phyloP scores from a whole-genome alignment of 352 stramenopile genomes.

The Phytophthora lateralis region DNA sequence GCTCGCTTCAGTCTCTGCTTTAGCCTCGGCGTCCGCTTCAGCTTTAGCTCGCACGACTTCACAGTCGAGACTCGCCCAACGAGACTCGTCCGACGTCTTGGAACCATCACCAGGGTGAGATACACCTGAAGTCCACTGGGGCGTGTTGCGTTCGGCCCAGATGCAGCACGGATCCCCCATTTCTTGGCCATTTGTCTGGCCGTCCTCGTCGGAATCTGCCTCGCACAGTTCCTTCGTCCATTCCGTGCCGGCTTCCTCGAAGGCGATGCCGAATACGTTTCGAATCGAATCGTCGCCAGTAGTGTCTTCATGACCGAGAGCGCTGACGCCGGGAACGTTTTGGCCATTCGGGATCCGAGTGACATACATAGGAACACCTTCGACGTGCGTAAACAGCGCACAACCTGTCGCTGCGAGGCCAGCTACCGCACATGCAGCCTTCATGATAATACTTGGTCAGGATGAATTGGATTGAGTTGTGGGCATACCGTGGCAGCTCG shows the following conservation, averaged over 20 bases:
- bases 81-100: constrained; percentile 27
- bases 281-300: constrained; percentile 19
- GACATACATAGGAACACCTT: constrained; percentile 25
- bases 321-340: constrained; percentile 33
- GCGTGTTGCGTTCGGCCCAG: constrained; percentile 37
- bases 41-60: constrained; percentile 16
- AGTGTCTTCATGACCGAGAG: constrained; percentile 39
- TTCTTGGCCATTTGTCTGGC: constrained; percentile 84
- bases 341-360: constrained; percentile 34
- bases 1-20: constrained; percentile 23
- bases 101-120: constrained; percentile 34
- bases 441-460: constrained; percentile 2
- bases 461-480: constrained; percentile 1
- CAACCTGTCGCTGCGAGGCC: not conserved
- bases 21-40: constrained; percentile 14
- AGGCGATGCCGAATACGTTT: constrained; percentile 60
- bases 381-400: not conserved
- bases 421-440: not conserved
- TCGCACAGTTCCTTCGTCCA: constrained; percentile 61
- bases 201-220: constrained; percentile 77
- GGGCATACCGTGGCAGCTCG: not conserved
- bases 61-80: constrained; percentile 26
- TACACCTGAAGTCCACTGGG: constrained; percentile 22
- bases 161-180: constrained; percentile 81
- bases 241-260: constrained; percentile 27